Evolutionary conservation across 768 basidiomycete genomes (phyloP).

Genomic region (Pulveroboletus sp.): DNA sequence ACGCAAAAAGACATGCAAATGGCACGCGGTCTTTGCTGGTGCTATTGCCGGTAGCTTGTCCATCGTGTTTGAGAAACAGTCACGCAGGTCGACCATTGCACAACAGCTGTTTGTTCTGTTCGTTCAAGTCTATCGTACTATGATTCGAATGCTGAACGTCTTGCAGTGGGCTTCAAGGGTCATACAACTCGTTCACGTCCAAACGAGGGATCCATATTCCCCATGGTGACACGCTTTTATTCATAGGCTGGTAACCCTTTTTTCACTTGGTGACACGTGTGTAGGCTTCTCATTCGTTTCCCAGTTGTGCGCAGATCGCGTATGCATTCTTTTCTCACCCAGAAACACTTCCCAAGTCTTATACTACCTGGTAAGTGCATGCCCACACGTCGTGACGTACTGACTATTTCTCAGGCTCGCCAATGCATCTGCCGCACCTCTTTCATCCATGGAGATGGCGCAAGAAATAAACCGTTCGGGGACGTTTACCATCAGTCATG

Average conservation of each 20-base stretch:
- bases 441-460: constrained; percentile 60
- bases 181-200: constrained; percentile 75
- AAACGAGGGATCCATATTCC: constrained; percentile 70
- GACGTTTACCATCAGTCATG: constrained; percentile 48
- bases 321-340: constrained; percentile 76
- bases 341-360: constrained; percentile 80
- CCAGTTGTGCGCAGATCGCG: constrained; percentile 81
- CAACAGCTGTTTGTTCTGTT: constrained; percentile 88
- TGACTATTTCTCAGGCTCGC: constrained; percentile 56
- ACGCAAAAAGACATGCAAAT: constrained; percentile 64
- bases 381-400: not conserved
- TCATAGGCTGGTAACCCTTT: constrained; percentile 66
- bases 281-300: not conserved
- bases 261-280: not conserved
- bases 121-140: not conserved
- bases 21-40: constrained; percentile 82
- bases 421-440: constrained; percentile 62
- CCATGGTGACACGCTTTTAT: constrained; percentile 80
- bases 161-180: constrained; percentile 81
- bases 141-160: not conserved
- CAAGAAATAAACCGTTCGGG: constrained; percentile 56
- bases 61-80: constrained; percentile 74
- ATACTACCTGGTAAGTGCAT: constrained; percentile 62
- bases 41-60: constrained; percentile 69
- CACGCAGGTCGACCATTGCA: constrained; percentile 63